Base-by-base conservation (phyloP, 257 asterid genomes). In the Ballota nigra region DNA sequence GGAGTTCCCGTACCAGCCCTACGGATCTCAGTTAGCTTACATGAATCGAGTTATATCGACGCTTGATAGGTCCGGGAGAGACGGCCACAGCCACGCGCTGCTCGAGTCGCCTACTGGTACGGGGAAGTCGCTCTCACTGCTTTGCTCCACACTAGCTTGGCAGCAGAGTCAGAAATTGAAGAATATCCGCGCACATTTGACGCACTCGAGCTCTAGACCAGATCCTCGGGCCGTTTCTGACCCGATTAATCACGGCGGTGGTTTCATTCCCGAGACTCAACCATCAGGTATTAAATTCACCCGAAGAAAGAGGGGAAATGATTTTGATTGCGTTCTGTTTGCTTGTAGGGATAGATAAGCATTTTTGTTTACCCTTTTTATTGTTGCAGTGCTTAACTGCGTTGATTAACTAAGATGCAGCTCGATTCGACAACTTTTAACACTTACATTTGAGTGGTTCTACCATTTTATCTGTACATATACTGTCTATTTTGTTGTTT, bases 61-160 rank as follows among this genome's bases (percentile, higher is more conserved):
- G 2, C 87, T 94, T 34, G 97, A 94, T 47, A 83, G 96, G 49
- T 80, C 97, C 1, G 75, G 63, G 73, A 79, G 87, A 22, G 99
- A 94, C 0, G 93, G 97, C 4, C 88, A 77, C 56, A 82, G 86
- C 74, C 95, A 94, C 78, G 98, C 99, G 73, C 82, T 94, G 71
- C 98, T 94, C 19, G 98, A 94, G 72, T 94, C 98, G 13, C 99
- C 99, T 2, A 94, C 99, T 6, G 99, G 99, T n/a, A 94, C 99
- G 0, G 99, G 99, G 16, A 94, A 94, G 69, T 79, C 99, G 2
- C 88, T 92, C 3, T 91, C 99, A 31, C 87, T 94, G 62, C 98
- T 94, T 10, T 94, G 99, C 81, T 89, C 99, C 3, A 66, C 82
- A 12, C 83, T 94, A 16, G 98, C 98, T 59, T 94, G 99, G 99